Base-by-base conservation (phyloP, 2,329 filamentous ascomycete genomes). In the Chlorencoelia australis region DNA sequence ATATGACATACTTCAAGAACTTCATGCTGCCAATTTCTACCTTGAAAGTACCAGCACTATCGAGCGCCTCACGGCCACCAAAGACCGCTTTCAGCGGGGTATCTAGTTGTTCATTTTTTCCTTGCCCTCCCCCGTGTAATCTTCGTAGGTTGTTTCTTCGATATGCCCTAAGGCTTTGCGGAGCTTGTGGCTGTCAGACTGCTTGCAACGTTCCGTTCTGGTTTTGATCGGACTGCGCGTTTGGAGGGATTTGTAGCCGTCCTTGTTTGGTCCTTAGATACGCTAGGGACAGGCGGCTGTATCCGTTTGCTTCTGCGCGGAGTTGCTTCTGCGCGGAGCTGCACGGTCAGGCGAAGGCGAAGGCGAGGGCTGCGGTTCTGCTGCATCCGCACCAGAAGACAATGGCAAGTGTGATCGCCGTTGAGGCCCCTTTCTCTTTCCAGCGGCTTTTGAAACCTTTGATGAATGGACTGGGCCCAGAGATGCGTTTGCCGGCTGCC, bases 151-250 rank as follows among this genome's bases (percentile, higher is more conserved):
- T 42, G 37, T 42, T 22, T 46, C 41, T 48, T 48, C 15, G 16
- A 44, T 44, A 48, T 30, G 14, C 44, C 39, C 39, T 41, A 27
- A 42, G 46, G 44, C 29, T 42, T 47, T 30, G 38, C 42, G n/a
- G 44, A 48, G 35, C 35, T 37, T 21, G 24, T 46, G 27, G 39
- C 19, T 40, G 22, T 39, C 10, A 32, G 32, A 44, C 32, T 44
- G 31, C 33, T 38, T 41, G 39, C 22, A 42, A 41, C 37, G 0
- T 45, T 45, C 36, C 32, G 32, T 26, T 42, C 25, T 16, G 40
- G 40, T 30, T 41, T 47, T 44, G 37, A 41, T 45, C 35, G 42
- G 33, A 39, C 41, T 42, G 27, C 29, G 29, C 30, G 30, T 41
- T 43, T 43, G 7, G 30, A 36, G 25, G 37, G 35, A 28, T 47